phyloP scores from a whole-genome alignment of 164 flowering plant genomes.

The Piper longum region DNA sequence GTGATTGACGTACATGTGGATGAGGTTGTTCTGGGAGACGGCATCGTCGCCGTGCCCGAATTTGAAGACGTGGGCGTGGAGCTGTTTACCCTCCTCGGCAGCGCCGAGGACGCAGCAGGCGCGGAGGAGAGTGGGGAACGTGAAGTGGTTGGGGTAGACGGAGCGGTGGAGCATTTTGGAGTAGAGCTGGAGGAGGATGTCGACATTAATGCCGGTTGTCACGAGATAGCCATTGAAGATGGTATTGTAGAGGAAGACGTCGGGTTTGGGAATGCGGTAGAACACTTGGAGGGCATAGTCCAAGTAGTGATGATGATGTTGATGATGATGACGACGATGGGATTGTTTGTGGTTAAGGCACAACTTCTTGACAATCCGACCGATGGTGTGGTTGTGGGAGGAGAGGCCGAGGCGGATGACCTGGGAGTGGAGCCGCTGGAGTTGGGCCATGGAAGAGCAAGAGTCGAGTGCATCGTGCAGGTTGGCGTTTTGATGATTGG shows the following conservation, averaged over 20 bases:
- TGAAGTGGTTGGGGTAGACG: slow-evolving; percentile 7
- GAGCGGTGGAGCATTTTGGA: slow-evolving; percentile 7
- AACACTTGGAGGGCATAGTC: slow-evolving; percentile 10
- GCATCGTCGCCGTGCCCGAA: slow-evolving; percentile 5
- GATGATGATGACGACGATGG: no score
- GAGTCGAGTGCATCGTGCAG: slow-evolving; percentile 3
- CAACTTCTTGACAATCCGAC: slow-evolving; percentile 7
- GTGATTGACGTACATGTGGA: slow-evolving; percentile 7
- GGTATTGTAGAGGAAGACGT: slow-evolving; percentile 11
- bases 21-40: slow-evolving; percentile 8
- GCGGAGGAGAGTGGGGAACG: slow-evolving; percentile 7
- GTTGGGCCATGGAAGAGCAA: slow-evolving; percentile 8
- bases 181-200: slow-evolving; percentile 3
- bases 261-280: slow-evolving; percentile 8
- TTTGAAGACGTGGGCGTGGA: slow-evolving; percentile 12
- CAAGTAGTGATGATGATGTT: background rate
- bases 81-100: slow-evolving; percentile 8
- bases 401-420: slow-evolving; percentile 9
- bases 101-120: slow-evolving; percentile 6
- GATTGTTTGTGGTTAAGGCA: no score
- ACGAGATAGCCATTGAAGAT: slow-evolving; percentile 8
- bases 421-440: slow-evolving; percentile 12
- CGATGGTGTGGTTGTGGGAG: slow-evolving; percentile 8
- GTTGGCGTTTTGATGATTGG: background rate
- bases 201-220: background rate